These are phyloP conservation scores for Wickerhamiella cacticola DNA, from an alignment of 805 yeast genomes.

Conservation along the genomic window DNA sequence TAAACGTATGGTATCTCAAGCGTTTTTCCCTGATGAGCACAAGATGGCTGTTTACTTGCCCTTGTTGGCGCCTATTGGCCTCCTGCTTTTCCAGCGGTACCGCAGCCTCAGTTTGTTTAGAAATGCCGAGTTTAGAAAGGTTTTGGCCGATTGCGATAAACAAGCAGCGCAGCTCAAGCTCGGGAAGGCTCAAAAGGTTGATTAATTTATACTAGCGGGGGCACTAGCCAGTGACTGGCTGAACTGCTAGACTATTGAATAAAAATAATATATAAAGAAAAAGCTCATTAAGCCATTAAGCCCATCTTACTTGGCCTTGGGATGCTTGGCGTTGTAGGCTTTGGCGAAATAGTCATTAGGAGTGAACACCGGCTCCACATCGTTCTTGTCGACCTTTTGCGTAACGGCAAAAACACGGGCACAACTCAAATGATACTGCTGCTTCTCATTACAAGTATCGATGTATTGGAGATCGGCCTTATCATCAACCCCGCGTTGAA, in stretches of 20 bases:
- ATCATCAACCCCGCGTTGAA: conserved; percentile 53
- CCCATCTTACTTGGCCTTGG: no score
- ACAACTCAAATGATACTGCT: conserved; percentile 77
- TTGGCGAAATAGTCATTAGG: conserved; percentile 66
- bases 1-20: conserved; percentile 89
- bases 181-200: background rate
- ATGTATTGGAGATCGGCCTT: conserved; percentile 44
- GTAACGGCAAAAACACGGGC: conserved; percentile 75
- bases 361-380: conserved; percentile 52
- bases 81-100: conserved; percentile 39
- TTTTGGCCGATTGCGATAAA: conserved; percentile 7
- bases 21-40: conserved; percentile 90
- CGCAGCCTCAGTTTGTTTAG: conserved; percentile 10
- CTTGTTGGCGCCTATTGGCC: conserved; percentile 67
- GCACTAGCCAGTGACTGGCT: no score
- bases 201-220: background rate
- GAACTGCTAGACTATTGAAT: no score
- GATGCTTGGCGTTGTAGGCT: background rate
- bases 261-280: no score
- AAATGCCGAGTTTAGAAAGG: background rate
- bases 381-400: conserved; percentile 31
- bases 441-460: conserved; percentile 51
- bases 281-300: no score
- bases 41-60: conserved; percentile 91
- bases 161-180: background rate